Conservation (phyloP, 345 rosid genomes). For the Physaria fendleri region DNA sequence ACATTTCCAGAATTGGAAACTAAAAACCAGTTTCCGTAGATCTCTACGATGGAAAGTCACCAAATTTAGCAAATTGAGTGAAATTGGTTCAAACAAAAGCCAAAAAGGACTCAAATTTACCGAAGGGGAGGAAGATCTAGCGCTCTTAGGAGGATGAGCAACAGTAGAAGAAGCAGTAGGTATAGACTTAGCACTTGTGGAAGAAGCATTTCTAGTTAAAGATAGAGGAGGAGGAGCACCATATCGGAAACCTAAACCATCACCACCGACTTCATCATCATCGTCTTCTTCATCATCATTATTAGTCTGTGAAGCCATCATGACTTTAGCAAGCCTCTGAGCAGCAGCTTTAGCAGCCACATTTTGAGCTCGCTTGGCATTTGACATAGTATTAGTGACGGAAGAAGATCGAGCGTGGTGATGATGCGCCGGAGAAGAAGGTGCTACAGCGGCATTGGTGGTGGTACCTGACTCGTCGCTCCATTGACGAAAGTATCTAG, state of each 20-base stretch:
- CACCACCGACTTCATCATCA: conserved; percentile 35
- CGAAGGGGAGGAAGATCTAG: conserved; percentile 90
- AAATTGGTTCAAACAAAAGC: background rate
- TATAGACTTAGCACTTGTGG: conserved; percentile 27
- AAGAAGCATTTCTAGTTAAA: conserved; percentile 41
- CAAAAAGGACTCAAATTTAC: conserved; percentile 27
- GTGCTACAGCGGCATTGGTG: conserved; percentile 28
- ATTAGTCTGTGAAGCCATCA: conserved; percentile 98
- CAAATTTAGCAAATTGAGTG: background rate
- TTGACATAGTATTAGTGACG: conserved; percentile 61
- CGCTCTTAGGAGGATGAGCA: conserved; percentile 38
- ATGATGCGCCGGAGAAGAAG: conserved; percentile 53
- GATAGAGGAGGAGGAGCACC: conserved; percentile 81
- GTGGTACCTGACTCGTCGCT: conserved; percentile 46
- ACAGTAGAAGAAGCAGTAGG: conserved; percentile 25
- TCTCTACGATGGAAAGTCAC: background rate
- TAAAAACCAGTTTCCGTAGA: background rate
- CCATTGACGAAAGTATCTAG: conserved; percentile 73
- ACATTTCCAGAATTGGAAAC: conserved; percentile 28
- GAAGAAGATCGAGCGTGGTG: conserved; percentile 67
- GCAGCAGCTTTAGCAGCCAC: conserved; percentile 97
- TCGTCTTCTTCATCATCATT: conserved; percentile 70
- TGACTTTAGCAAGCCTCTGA: conserved; percentile 94
- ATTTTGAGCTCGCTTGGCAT: conserved; percentile 81
- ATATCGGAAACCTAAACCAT: conserved; percentile 77